A percentile compares a stretch with the other conserved stretches of the same genome.
These are phyloP conservation scores for Venustampulla echinocandica DNA, from an alignment of 495 filamentous ascomycete genomes.

Conservation along the genomic window DNA sequence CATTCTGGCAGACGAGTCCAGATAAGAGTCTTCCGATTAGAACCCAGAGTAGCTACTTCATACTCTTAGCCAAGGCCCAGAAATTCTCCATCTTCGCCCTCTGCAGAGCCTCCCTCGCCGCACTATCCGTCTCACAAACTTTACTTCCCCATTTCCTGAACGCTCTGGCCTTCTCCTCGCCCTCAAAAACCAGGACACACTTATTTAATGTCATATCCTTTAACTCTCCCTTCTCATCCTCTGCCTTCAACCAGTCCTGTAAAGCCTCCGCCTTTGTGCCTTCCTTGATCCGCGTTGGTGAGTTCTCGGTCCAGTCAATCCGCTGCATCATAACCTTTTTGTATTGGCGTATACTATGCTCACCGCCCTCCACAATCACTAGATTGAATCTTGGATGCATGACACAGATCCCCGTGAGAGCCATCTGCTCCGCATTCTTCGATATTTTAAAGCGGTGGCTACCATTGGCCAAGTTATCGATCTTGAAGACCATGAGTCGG, in stretches of 20 bases:
- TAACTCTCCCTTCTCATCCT: constrained; percentile 69
- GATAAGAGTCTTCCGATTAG: too few species aligned
- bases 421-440: constrained; percentile 82
- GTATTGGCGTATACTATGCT: constrained; percentile 69
- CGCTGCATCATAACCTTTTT: constrained; percentile 86
- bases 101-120: constrained; percentile 71
- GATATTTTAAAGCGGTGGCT: constrained; percentile 88
- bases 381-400: constrained; percentile 81
- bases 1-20: too few species aligned
- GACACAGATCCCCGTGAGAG: constrained; percentile 78
- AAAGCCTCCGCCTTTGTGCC: constrained; percentile 49
- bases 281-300: constrained; percentile 53
- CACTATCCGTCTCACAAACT: constrained; percentile 79
- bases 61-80: constrained; percentile 83
- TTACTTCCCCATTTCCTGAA: constrained; percentile 83
- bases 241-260: constrained; percentile 63
- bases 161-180: constrained; percentile 62
- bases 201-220: constrained; percentile 74
- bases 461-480: constrained; percentile 79
- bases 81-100: constrained; percentile 89
- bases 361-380: constrained; percentile 85
- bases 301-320: constrained; percentile 90
- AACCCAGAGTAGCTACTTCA: too few species aligned
- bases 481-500: constrained; percentile 74
- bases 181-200: constrained; percentile 79